These are phyloP conservation scores for Stentor coeruleus DNA, from an alignment of 73 alveolate species.

Conservation along the genomic window DNA sequence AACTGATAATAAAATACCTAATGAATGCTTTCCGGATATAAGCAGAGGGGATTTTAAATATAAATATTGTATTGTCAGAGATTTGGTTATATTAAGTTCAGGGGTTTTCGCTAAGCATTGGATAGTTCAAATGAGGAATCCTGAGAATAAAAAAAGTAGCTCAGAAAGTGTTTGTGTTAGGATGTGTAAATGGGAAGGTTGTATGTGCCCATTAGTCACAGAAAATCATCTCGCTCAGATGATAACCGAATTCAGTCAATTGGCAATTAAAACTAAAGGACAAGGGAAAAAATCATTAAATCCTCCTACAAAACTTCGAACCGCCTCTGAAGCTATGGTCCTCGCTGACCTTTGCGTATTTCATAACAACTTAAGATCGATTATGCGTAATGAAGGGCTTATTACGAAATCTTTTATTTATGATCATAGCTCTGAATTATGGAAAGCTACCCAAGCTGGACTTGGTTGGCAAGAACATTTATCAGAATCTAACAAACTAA, in stretches of 20 bases:
- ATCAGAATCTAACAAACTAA: background rate
- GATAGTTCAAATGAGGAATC: background rate
- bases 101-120: conserved; percentile 1
- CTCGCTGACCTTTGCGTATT: conserved; percentile 11
- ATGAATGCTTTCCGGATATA: conserved; percentile 5
- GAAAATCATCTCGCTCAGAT: background rate
- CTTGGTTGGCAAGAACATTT: conserved; percentile 17
- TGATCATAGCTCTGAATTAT: background rate
- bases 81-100: background rate
- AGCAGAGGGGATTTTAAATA: background rate
- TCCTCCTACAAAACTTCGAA: background rate
- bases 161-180: background rate
- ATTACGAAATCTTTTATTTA: background rate
- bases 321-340: conserved; percentile 4
- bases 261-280: background rate
- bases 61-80: background rate
- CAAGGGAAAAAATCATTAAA: background rate
- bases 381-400: background rate
- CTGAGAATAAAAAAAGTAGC: background rate
- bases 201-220: background rate
- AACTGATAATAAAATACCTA: background rate
- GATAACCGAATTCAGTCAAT: background rate
- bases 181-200: conserved; percentile 14
- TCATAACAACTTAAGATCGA: background rate
- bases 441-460: conserved; percentile 23